These are phyloP conservation scores for Ophiostoma sp. DNA, from an alignment of 2,329 filamentous ascomycete genomes.

Conservation along the genomic window DNA sequence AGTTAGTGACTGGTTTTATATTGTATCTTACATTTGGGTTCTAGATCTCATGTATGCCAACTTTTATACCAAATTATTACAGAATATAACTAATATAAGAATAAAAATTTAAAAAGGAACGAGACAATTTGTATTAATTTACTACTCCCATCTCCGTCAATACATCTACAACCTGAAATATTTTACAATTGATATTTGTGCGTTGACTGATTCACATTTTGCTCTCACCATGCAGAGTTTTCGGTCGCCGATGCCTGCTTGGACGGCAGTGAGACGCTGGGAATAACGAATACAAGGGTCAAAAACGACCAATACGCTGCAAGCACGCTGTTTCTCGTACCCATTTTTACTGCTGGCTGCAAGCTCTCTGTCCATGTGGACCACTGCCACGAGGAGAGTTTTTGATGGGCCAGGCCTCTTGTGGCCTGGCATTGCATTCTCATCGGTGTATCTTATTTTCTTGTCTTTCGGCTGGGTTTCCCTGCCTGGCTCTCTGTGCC, in stretches of 20 bases:
- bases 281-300: not conserved
- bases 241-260: not conserved
- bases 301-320: not conserved
- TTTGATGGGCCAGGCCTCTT: not conserved
- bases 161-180: not conserved
- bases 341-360: not conserved
- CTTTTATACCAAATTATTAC: not conserved
- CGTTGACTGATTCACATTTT: not conserved
- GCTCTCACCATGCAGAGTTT: not conserved
- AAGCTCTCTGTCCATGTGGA: constrained; percentile 2
- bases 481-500: not conserved
- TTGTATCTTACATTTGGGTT: not conserved
- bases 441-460: not conserved
- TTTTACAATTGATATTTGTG: not conserved
- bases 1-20: not conserved
- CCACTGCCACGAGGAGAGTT: not conserved
- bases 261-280: not conserved
- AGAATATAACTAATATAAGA: not conserved
- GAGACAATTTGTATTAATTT: not conserved
- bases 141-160: not conserved
- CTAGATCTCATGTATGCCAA: not conserved
- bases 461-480: not conserved
- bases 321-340: not conserved
- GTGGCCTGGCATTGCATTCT: not conserved
- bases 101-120: not conserved